Conservation (phyloP, 345 rosid genomes). For the Xanthoceras sorbifolium region DNA sequence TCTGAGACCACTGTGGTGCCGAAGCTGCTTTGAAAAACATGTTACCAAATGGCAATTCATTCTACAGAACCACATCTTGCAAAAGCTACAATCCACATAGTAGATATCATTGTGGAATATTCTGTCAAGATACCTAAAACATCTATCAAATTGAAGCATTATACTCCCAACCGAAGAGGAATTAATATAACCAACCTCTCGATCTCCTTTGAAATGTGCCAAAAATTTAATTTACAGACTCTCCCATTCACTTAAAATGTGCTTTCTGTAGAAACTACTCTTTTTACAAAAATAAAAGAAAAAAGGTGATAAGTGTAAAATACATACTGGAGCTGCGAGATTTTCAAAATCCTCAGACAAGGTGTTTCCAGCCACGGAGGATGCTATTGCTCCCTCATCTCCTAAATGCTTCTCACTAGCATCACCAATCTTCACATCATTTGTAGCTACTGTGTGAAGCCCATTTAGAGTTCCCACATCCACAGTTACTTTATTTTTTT, state of each 20-base stretch:
- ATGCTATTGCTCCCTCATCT: slow-evolving; percentile 16
- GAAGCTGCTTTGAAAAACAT: neutral
- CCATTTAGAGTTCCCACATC: slow-evolving; percentile 20
- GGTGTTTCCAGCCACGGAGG: neutral
- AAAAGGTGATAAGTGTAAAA: neutral
- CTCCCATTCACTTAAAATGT: neutral
- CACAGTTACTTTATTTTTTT: slow-evolving; percentile 13
- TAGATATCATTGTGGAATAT: neutral
- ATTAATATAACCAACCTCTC: neutral
- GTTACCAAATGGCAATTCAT: neutral
- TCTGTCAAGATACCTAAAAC: neutral
- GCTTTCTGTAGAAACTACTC: neutral
- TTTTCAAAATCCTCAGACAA: slow-evolving; percentile 12
- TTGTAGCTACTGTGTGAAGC: neutral
- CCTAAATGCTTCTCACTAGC: slow-evolving; percentile 19
- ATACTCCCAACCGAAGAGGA: neutral
- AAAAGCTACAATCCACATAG: neutral
- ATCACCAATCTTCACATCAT: slow-evolving; percentile 20
- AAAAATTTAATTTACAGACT: neutral
- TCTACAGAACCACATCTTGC: slow-evolving; percentile 1
- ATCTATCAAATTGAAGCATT: neutral
- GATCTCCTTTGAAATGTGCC: neutral
- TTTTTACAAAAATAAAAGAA: neutral
- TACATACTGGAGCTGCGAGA: slow-evolving; percentile 7
- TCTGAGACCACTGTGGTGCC: neutral